A percentile compares a stretch with the other conserved stretches of the same genome.
phyloP scores from a whole-genome alignment of 1,139 yeast genomes.

The Debaryomyces nepalensis region DNA sequence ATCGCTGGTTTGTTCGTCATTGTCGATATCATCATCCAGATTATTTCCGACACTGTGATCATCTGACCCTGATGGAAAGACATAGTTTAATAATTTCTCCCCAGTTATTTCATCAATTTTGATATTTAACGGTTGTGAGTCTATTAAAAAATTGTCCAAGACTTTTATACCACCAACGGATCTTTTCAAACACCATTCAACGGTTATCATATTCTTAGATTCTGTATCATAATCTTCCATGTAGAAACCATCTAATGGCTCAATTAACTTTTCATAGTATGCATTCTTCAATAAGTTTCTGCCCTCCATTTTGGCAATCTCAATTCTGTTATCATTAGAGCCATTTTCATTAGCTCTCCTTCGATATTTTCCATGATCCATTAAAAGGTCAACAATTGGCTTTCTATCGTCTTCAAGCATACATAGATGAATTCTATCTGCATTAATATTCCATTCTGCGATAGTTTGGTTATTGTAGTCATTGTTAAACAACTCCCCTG shows the following conservation, averaged over 20 bases:
- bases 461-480: constrained; percentile 23
- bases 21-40: constrained; percentile 19
- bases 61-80: constrained; percentile 52
- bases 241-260: constrained; percentile 29
- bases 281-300: constrained; percentile 42
- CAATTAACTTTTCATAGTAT: constrained; percentile 41
- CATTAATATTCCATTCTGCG: constrained; percentile 63
- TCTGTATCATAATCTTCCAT: constrained; percentile 21
- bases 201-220: constrained; percentile 39
- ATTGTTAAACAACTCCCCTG: constrained; percentile 36
- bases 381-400: constrained; percentile 46
- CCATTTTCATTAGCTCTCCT: constrained; percentile 55
- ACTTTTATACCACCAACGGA: constrained; percentile 73
- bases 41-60: constrained; percentile 26
- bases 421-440: constrained; percentile 52
- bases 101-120: constrained; percentile 68
- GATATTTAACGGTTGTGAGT: constrained; percentile 58
- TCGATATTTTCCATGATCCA: constrained; percentile 45
- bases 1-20: constrained; percentile 14
- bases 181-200: constrained; percentile 67
- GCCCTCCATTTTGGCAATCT: constrained; percentile 52
- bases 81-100: constrained; percentile 55
- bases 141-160: constrained; percentile 56
- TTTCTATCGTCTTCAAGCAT: constrained; percentile 49
- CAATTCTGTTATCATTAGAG: constrained; percentile 43